Conservation (phyloP, 495 filamentous ascomycete genomes). For the Penicillium nucicola region DNA sequence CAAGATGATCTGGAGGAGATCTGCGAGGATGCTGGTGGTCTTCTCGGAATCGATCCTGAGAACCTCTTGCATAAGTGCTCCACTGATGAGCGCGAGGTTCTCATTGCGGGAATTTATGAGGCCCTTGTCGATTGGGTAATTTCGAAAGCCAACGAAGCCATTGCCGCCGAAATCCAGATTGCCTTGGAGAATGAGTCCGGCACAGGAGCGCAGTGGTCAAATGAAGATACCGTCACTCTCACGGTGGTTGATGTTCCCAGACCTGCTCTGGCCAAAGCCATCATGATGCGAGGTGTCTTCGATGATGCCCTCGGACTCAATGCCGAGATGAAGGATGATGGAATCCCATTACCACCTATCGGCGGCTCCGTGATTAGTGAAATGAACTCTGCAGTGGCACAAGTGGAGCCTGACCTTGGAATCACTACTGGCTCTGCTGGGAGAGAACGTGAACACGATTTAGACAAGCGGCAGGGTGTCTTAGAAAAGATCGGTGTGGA, state of each 20-base stretch:
- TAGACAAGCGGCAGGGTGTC: constrained; percentile 76
- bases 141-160: constrained; percentile 82
- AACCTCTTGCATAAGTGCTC: constrained; percentile 73
- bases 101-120: constrained; percentile 88
- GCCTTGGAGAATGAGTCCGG: constrained; percentile 64
- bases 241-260: constrained; percentile 85
- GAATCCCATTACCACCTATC: constrained; percentile 64
- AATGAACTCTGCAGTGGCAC: constrained; percentile 75
- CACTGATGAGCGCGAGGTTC: constrained; percentile 74
- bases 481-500: constrained; percentile 82
- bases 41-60: constrained; percentile 85
- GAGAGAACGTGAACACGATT: constrained; percentile 71
- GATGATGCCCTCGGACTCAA: constrained; percentile 92
- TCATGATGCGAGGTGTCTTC: constrained; percentile 83
- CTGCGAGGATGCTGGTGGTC: constrained; percentile 84
- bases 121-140: constrained; percentile 95
- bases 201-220: constrained; percentile 50
- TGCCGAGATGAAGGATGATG: constrained; percentile 93
- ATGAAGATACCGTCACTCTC: constrained; percentile 83
- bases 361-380: constrained; percentile 79
- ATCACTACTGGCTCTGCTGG: constrained; percentile 61
- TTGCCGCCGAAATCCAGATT: constrained; percentile 68
- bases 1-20: constrained; percentile 80
- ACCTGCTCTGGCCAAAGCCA: constrained; percentile 75
- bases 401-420: constrained; percentile 79